phyloP scores from a whole-genome alignment of 2,329 filamentous ascomycete genomes.

The Ambrosiella cleistominuta region DNA sequence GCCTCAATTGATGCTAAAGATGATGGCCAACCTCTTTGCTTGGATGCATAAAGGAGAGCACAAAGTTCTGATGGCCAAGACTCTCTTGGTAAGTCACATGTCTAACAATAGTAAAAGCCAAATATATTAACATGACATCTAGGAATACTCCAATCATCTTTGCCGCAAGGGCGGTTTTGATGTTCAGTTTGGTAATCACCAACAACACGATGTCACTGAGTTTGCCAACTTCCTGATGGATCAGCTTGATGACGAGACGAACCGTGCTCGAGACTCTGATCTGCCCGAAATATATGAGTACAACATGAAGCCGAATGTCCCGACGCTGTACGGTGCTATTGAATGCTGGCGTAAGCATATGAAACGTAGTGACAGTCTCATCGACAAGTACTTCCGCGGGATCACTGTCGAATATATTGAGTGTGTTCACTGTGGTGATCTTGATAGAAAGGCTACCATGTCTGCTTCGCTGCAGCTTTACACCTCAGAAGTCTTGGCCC shows the following conservation, averaged over 20 bases:
- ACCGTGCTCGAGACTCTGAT: conserved; percentile 32
- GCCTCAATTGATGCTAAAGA: conserved; percentile 42
- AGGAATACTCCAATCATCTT: conserved; percentile 37
- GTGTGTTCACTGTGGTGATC: conserved; percentile 32
- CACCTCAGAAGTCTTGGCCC: not conserved
- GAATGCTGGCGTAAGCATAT: conserved; percentile 60
- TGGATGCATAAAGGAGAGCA: conserved; percentile 38
- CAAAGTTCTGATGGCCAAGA: conserved; percentile 32
- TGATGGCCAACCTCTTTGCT: conserved; percentile 39
- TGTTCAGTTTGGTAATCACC: conserved; percentile 46
- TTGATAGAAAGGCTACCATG: conserved; percentile 36
- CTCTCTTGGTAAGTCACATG: conserved; percentile 35
- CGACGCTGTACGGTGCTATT: conserved; percentile 33
- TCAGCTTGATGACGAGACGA: conserved; percentile 73
- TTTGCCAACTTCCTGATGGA: conserved; percentile 72
- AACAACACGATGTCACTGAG: conserved; percentile 84
- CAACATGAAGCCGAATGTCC: conserved; percentile 13
- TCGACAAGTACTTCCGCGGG: conserved; percentile 65
- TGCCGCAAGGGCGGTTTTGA: conserved; percentile 18
- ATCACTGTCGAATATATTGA: conserved; percentile 52
- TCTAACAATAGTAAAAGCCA: not conserved
- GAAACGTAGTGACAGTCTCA: conserved; percentile 53
- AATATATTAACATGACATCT: conserved; percentile 3
- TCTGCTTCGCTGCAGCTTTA: conserved; percentile 23
- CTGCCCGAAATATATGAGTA: not conserved